Evolutionary conservation across 108 stramenopile genomes (phyloP).

Genomic region (Parietichytrium sp.): DNA sequence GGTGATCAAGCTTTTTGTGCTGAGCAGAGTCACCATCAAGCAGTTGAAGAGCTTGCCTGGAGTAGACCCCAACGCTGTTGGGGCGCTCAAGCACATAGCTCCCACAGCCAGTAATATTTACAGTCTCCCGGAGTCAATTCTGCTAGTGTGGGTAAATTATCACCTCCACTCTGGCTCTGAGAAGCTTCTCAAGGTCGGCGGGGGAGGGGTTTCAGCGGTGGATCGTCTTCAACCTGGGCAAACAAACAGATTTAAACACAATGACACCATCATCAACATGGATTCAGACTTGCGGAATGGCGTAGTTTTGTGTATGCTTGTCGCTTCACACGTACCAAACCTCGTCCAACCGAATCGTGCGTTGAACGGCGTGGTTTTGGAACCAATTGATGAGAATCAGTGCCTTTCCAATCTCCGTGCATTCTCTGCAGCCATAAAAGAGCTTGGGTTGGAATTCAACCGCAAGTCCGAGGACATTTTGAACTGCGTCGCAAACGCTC

Average conservation of each 20-base stretch:
- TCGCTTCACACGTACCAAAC: slow-evolving; percentile 8
- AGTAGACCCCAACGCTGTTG: neutral
- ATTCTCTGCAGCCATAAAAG: neutral
- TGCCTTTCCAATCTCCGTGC: neutral
- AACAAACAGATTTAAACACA: neutral
- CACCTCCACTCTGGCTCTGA: slow-evolving; percentile 6
- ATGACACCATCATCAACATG: neutral
- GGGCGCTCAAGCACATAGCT: neutral
- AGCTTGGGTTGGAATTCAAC: neutral
- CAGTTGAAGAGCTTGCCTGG: neutral
- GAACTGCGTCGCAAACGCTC: slow-evolving; percentile 16
- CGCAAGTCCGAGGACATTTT: slow-evolving; percentile 31
- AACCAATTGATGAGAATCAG: slow-evolving; percentile 15
- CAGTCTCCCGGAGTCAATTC: slow-evolving; percentile 50
- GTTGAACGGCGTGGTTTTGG: neutral
- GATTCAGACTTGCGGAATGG: slow-evolving; percentile 9
- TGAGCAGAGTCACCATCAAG: slow-evolving; percentile 31
- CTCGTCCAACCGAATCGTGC: neutral
- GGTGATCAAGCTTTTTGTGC: slow-evolving; percentile 9
- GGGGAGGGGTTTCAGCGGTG: neutral
- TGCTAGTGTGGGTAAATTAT: slow-evolving; percentile 53
- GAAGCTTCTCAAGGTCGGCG: neutral
- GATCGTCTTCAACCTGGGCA: neutral
- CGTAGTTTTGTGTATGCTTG: neutral
- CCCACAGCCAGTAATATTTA: slow-evolving; percentile 47